Evolutionary conservation across 2,329 filamentous ascomycete genomes (phyloP).

Genomic region (Exserohilum rostratum): DNA sequence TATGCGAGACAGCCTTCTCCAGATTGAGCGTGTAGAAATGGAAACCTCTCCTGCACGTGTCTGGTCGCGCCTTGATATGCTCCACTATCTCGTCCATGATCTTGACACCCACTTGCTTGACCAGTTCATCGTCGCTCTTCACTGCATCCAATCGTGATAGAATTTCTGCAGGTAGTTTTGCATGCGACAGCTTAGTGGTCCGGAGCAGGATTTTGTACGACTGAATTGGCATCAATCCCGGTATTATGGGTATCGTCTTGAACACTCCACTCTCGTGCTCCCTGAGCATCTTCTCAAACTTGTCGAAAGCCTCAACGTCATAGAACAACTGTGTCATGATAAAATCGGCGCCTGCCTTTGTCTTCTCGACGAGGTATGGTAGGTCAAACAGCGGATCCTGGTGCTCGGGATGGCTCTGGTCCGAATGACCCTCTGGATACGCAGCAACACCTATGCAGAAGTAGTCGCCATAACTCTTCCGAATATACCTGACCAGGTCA

Average conservation of each 20-base stretch:
- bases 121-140: slow-evolving; percentile 78
- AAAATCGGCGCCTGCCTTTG: slow-evolving; percentile 89
- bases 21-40: slow-evolving; percentile 98
- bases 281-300: slow-evolving; percentile 77
- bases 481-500: slow-evolving; percentile 89
- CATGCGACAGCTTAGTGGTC: slow-evolving; percentile 93
- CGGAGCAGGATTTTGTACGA: slow-evolving; percentile 94
- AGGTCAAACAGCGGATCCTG: slow-evolving; percentile 71
- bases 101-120: slow-evolving; percentile 80
- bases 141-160: slow-evolving; percentile 73
- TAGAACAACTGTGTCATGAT: slow-evolving; percentile 99
- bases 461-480: slow-evolving; percentile 84
- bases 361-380: slow-evolving; percentile 89
- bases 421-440: slow-evolving; percentile 94
- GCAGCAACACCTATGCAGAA: slow-evolving; percentile 95
- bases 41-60: slow-evolving; percentile 66
- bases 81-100: slow-evolving; percentile 85
- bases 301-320: slow-evolving; percentile 80
- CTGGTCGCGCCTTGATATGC: slow-evolving; percentile 70
- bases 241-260: slow-evolving; percentile 86
- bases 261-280: slow-evolving; percentile 85
- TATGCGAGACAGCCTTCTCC: slow-evolving; percentile 93
- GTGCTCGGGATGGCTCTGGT: slow-evolving; percentile 85
- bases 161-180: slow-evolving; percentile 74
- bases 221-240: slow-evolving; percentile 96